Percentiles rank a stretch among this genome's conserved stretches.
These are phyloP conservation scores for Curvularia verruculosa DNA, from an alignment of 2,329 filamentous ascomycete genomes.

Conservation along the genomic window DNA sequence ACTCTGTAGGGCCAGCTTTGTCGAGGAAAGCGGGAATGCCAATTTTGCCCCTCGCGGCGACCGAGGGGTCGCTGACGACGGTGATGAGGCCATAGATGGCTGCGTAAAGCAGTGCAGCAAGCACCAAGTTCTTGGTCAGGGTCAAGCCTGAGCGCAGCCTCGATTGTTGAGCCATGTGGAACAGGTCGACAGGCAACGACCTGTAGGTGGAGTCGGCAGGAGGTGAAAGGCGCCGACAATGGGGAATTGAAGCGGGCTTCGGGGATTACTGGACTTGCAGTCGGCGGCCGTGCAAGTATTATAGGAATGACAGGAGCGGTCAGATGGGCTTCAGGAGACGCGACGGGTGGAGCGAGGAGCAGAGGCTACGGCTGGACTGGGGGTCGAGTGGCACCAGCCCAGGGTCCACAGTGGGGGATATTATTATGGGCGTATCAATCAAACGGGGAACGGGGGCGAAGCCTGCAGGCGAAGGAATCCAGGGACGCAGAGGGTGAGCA, in stretches of 20 bases:
- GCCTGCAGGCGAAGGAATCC: neutral
- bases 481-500: neutral
- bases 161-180: slow-evolving; percentile 45
- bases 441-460: slow-evolving; percentile 6
- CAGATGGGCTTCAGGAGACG: neutral
- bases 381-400: slow-evolving; percentile 6
- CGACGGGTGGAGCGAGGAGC: neutral
- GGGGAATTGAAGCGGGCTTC: neutral
- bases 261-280: neutral
- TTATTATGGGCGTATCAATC: too few relatives aligned
- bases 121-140: slow-evolving; percentile 52
- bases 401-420: slow-evolving; percentile 2
- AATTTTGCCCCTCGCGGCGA: slow-evolving; percentile 49
- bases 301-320: neutral
- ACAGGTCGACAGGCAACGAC: slow-evolving; percentile 20
- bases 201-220: slow-evolving; percentile 18
- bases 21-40: slow-evolving; percentile 52
- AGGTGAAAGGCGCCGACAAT: slow-evolving; percentile 19
- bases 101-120: slow-evolving; percentile 52
- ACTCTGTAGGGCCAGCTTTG: slow-evolving; percentile 49
- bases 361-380: slow-evolving; percentile 1
- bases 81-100: slow-evolving; percentile 51
- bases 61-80: slow-evolving; percentile 50
- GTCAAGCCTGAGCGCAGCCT: slow-evolving; percentile 42
- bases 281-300: neutral